A percentile compares a stretch with the other conserved stretches of the same genome.
These are phyloP conservation scores for Galeopsis tetrahit DNA, from an alignment of 257 asterid species.

Conservation along the genomic window DNA sequence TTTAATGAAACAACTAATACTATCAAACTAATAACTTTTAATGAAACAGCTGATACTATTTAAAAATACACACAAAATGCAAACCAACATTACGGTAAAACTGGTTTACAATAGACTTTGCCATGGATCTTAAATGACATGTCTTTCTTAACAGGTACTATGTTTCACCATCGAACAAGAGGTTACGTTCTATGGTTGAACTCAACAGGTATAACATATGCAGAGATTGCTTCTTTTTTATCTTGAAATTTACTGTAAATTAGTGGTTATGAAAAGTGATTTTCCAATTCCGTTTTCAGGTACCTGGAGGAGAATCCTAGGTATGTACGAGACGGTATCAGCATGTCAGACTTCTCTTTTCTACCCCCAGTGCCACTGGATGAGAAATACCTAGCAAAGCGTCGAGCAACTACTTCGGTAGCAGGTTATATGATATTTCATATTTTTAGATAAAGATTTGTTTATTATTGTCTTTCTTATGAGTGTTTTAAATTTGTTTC, in stretches of 20 bases:
- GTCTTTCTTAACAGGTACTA: slow-evolving; percentile 36
- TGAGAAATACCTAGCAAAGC: slow-evolving; percentile 55
- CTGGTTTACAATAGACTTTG: too few species aligned
- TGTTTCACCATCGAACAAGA: slow-evolving; percentile 45
- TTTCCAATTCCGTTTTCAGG: slow-evolving; percentile 37
- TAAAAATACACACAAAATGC: too few species aligned
- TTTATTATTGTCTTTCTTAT: neutral
- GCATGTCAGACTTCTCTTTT: slow-evolving; percentile 59
- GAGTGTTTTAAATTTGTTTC: neutral
- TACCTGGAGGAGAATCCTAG: slow-evolving; percentile 59
- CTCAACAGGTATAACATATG: slow-evolving; percentile 34
- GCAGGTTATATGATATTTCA: slow-evolving; percentile 20
- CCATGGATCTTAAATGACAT: neutral
- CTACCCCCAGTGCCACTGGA: slow-evolving; percentile 67
- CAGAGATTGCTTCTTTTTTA: slow-evolving; percentile 11
- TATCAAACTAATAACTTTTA: too few species aligned
- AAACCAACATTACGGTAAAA: too few species aligned
- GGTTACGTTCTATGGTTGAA: slow-evolving; percentile 47
- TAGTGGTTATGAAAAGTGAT: slow-evolving; percentile 3
- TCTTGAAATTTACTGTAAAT: slow-evolving; percentile 23
- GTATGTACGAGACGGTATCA: slow-evolving; percentile 45
- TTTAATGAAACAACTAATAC: neutral
- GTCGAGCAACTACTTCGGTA: neutral
- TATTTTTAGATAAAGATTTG: neutral
- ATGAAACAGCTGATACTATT: too few species aligned